These are phyloP conservation scores for Phytophthora palmivora DNA, from an alignment of 352 stramenopile species.

Conservation along the genomic window DNA sequence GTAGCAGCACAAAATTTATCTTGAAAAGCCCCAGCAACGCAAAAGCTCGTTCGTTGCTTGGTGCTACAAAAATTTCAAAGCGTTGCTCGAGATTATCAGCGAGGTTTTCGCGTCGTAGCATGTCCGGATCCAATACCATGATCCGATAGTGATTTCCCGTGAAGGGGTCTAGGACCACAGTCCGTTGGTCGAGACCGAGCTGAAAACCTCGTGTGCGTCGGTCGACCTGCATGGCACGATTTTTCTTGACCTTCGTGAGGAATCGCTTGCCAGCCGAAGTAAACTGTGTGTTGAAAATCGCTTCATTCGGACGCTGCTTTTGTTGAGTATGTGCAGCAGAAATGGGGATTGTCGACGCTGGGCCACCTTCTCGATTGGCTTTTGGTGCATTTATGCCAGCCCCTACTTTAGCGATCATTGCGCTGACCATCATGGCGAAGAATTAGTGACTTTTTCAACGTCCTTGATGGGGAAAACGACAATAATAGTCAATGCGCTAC, in stretches of 20 bases:
- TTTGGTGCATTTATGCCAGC: constrained; percentile 3
- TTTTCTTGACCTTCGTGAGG: constrained; percentile 78
- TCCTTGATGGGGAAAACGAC: background rate
- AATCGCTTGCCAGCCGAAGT: constrained; percentile 71
- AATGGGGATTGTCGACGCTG: background rate
- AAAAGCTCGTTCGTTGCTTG: constrained; percentile 69
- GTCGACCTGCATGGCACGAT: constrained; percentile 77
- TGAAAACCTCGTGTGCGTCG: constrained; percentile 73
- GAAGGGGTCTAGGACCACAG: constrained; percentile 59
- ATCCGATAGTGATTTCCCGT: constrained; percentile 69
- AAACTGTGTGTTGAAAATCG: constrained; percentile 86
- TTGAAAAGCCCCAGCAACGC: constrained; percentile 69
- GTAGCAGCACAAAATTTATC: constrained; percentile 66
- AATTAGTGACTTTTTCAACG: constrained; percentile 7
- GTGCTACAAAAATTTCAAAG: constrained; percentile 74
- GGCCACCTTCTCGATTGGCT: background rate
- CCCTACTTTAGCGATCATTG: constrained; percentile 23
- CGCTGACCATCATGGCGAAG: constrained; percentile 19
- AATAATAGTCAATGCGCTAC: background rate
- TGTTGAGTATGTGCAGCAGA: constrained; percentile 4
- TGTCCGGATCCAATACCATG: constrained; percentile 69
- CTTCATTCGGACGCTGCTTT: constrained; percentile 55
- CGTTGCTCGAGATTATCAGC: constrained; percentile 66
- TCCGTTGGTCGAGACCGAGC: constrained; percentile 49
- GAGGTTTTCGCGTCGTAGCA: constrained; percentile 68